These are phyloP conservation scores for Leccinellum luteum DNA, from an alignment of 768 basidiomycete species.

Conservation along the genomic window DNA sequence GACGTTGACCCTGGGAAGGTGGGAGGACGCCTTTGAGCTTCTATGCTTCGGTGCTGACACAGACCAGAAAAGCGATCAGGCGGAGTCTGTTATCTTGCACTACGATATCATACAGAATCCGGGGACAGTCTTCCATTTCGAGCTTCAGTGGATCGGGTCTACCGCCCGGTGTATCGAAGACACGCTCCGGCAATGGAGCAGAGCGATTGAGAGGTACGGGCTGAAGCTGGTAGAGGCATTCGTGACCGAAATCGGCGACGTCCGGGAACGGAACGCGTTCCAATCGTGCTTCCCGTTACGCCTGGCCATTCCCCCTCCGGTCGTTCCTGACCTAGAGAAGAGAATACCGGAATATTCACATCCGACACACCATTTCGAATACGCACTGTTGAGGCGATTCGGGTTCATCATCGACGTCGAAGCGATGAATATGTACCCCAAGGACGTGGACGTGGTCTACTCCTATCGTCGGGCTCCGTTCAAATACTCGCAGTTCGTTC, in stretches of 20 bases:
- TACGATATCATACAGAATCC: conserved; percentile 96
- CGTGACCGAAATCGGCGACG: conserved; percentile 87
- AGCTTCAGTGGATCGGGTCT: conserved; percentile 95
- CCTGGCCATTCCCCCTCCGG: conserved; percentile 73
- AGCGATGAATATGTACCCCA: conserved; percentile 71
- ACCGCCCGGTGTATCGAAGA: conserved; percentile 92
- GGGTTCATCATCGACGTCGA: conserved; percentile 86
- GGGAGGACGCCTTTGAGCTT: conserved; percentile 6
- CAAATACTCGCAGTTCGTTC: conserved; percentile 88
- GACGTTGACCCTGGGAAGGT: conserved; percentile 82
- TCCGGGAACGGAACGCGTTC: conserved; percentile 83
- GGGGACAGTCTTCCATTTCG: conserved; percentile 93
- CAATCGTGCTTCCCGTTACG: conserved; percentile 86
- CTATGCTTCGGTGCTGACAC: conserved; percentile 8
- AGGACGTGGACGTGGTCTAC: conserved; percentile 81
- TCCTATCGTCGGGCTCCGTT: conserved; percentile 81
- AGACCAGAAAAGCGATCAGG: conserved; percentile 75
- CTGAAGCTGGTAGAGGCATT: conserved; percentile 92
- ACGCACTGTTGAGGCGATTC: conserved; percentile 70
- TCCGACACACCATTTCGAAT: conserved; percentile 74
- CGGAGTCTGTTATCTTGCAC: conserved; percentile 85
- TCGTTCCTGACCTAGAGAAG: conserved; percentile 62
- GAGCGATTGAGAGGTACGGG: conserved; percentile 84
- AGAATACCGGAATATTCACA: conserved; percentile 68
- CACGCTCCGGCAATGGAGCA: conserved; percentile 74